Conservation (phyloP, 257 asterid genomes). For the Datura wrightii region DNA sequence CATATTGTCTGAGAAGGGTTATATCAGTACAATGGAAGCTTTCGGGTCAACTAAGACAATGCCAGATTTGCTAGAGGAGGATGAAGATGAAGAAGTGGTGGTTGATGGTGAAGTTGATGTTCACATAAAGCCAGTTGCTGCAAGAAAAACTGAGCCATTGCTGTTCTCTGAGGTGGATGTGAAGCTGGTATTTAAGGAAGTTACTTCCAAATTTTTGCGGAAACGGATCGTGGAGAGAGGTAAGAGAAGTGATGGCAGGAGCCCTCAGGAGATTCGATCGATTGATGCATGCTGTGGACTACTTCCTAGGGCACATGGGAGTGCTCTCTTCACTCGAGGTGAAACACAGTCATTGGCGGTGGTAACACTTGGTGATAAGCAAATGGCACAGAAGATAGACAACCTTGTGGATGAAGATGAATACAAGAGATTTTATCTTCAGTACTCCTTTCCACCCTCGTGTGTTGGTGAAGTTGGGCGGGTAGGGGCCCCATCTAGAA, state of each 20-base stretch:
- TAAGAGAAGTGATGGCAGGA: slow-evolving; percentile 93
- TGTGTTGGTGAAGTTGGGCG: slow-evolving; percentile 98
- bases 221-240: slow-evolving; percentile 97
- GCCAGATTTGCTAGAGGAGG: slow-evolving; percentile 80
- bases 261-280: slow-evolving; percentile 70
- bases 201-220: slow-evolving; percentile 80
- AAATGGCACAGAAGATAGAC: slow-evolving; percentile 95
- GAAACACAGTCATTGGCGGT: slow-evolving; percentile 99
- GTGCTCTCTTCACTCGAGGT: slow-evolving; percentile 98
- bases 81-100: slow-evolving; percentile 93
- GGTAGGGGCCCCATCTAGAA: slow-evolving; percentile 96
- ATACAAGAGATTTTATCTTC: slow-evolving; percentile 96
- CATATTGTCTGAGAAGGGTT: slow-evolving; percentile 92
- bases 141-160: slow-evolving; percentile 64
- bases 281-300: slow-evolving; percentile 83
- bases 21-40: slow-evolving; percentile 69
- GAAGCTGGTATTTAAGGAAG: slow-evolving; percentile 92
- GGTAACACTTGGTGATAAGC: slow-evolving; percentile 92
- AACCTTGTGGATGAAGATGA: slow-evolving; percentile 95
- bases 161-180: slow-evolving; percentile 88
- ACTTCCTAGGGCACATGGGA: slow-evolving; percentile 99
- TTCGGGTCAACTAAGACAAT: slow-evolving; percentile 55
- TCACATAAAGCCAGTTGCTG: slow-evolving; percentile 73
- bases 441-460: slow-evolving; percentile 96
- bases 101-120: slow-evolving; percentile 99